A percentile compares a stretch with the other conserved stretches of the same genome.
Evolutionary conservation across 1,139 yeast genomes (phyloP).

Genomic region (Geotrichum histeridarum): DNA sequence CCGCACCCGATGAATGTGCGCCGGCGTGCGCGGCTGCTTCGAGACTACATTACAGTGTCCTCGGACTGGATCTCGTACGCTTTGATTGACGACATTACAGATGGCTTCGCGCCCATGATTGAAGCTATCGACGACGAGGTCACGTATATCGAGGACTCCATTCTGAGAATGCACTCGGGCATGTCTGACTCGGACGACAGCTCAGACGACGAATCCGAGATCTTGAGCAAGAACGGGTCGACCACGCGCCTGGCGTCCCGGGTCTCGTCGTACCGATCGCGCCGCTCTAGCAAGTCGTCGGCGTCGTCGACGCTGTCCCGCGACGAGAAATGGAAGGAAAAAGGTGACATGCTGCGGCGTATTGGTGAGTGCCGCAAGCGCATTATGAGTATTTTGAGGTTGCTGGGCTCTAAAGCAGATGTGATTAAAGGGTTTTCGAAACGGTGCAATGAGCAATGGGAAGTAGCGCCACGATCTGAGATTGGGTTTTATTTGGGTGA

Average conservation of each 20-base stretch:
- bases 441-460: constrained; percentile 80
- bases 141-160: constrained; percentile 85
- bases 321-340: constrained; percentile 58
- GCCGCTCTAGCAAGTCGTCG: background rate
- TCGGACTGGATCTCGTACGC: constrained; percentile 98
- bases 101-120: constrained; percentile 94
- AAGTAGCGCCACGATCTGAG: constrained; percentile 65
- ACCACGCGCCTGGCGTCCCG: constrained; percentile 55
- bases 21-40: constrained; percentile 81
- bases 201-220: constrained; percentile 54
- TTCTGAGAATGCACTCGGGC: constrained; percentile 76
- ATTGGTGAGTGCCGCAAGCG: constrained; percentile 93
- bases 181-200: constrained; percentile 30
- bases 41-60: constrained; percentile 83
- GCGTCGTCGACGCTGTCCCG: constrained; percentile 5
- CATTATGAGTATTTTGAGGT: constrained; percentile 82
- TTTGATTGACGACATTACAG: constrained; percentile 91
- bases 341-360: constrained; percentile 89
- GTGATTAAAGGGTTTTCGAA: constrained; percentile 92
- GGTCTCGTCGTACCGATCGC: background rate
- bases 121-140: constrained; percentile 89
- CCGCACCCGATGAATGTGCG: constrained; percentile 96
- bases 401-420: constrained; percentile 89
- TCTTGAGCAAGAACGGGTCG: constrained; percentile 52
- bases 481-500: constrained; percentile 89